Evolutionary conservation across 2,329 filamentous ascomycete genomes (phyloP).

Genomic region (Fusarium oxysporum): DNA sequence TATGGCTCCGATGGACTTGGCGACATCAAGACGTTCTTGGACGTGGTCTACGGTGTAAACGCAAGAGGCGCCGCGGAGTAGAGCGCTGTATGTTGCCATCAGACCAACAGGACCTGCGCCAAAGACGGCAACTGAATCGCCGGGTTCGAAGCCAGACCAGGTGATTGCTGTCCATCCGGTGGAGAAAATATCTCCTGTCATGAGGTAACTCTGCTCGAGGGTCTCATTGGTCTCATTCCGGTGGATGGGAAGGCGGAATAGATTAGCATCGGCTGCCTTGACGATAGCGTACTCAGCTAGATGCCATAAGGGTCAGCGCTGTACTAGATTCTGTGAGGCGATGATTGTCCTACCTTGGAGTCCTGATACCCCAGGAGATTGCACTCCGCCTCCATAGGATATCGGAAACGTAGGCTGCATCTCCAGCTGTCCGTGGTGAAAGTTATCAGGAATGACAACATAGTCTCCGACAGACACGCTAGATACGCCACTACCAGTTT

Average conservation of each 20-base stretch:
- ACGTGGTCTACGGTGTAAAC: not conserved
- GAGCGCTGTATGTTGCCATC: not conserved
- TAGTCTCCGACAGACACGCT: too few species aligned
- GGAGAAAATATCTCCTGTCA: not conserved
- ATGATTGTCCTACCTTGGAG: too few species aligned
- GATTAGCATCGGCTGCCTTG: not conserved
- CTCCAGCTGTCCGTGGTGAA: too few species aligned
- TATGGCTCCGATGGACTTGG: not conserved
- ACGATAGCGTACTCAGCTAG: not conserved
- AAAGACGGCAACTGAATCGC: not conserved
- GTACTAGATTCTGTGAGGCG: too few species aligned
- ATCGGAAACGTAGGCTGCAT: too few species aligned
- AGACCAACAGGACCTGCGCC: not conserved
- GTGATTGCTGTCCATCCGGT: not conserved
- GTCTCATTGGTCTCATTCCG: not conserved
- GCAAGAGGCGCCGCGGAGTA: not conserved
- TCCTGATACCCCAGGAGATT: too few species aligned
- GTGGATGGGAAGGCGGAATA: not conserved
- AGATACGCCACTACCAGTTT: too few species aligned
- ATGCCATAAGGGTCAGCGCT: too few species aligned
- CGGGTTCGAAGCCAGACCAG: not conserved
- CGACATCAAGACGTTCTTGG: not conserved
- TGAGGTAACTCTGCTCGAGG: not conserved
- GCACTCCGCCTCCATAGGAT: too few species aligned
- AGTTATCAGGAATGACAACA: too few species aligned